Conservation (phyloP, 257 asterid genomes). For the Nicotiana obtusifolia region DNA sequence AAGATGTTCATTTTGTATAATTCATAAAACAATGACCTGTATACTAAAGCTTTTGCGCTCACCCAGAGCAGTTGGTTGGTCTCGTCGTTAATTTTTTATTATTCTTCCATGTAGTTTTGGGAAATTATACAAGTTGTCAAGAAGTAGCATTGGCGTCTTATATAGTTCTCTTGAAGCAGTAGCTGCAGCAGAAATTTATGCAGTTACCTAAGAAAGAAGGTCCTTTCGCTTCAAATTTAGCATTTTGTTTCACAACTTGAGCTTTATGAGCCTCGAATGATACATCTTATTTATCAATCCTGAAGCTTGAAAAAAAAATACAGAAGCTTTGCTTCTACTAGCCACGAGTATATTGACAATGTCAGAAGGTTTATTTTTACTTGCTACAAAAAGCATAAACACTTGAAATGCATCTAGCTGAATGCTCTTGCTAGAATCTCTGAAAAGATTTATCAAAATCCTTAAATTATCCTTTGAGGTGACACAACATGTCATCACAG, state of each 20-base stretch:
- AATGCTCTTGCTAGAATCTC: slow-evolving; percentile 82
- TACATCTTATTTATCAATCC: slow-evolving; percentile 72
- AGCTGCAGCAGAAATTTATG: slow-evolving; percentile 7
- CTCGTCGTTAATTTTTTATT: background rate
- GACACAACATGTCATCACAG: slow-evolving; percentile 75
- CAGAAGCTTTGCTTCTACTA: slow-evolving; percentile 60
- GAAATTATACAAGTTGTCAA: background rate
- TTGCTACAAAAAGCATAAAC: slow-evolving; percentile 94
- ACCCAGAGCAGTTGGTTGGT: background rate
- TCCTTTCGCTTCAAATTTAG: slow-evolving; percentile 42
- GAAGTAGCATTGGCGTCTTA: background rate
- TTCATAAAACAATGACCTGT: background rate
- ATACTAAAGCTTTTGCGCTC: background rate
- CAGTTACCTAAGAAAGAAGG: slow-evolving; percentile 13
- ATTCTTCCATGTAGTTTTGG: background rate
- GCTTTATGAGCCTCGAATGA: slow-evolving; percentile 74
- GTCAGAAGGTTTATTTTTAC: slow-evolving; percentile 64
- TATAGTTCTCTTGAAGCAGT: slow-evolving; percentile 1
- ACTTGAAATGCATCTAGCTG: slow-evolving; percentile 82
- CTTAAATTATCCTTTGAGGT: slow-evolving; percentile 60
- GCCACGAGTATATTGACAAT: slow-evolving; percentile 58
- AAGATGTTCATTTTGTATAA: background rate
- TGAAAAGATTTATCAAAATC: slow-evolving; percentile 76
- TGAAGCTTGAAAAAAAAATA: slow-evolving; percentile 56
- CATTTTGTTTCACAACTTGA: slow-evolving; percentile 56